phyloP scores from a whole-genome alignment of 2,329 filamentous ascomycete genomes.

The Chrysoporthe puriensis region DNA sequence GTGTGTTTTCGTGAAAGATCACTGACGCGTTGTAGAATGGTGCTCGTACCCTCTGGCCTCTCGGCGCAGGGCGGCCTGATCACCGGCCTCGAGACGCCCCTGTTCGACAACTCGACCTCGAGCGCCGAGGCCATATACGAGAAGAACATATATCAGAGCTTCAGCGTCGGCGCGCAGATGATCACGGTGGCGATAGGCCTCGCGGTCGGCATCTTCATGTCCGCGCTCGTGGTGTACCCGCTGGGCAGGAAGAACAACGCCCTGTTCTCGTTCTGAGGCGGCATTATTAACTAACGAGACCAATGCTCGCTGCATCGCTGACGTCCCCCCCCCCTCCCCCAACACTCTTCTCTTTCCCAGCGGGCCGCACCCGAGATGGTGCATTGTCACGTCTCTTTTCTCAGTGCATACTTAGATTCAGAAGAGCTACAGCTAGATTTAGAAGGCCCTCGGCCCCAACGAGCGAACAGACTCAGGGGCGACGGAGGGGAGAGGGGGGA shows the following conservation, averaged over 20 bases:
- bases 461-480: too few relatives aligned
- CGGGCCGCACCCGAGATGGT: too few relatives aligned
- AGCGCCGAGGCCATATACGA: slow-evolving; percentile 10
- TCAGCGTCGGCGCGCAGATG: slow-evolving; percentile 24
- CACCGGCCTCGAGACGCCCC: slow-evolving; percentile 19
- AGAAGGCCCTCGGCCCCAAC: too few relatives aligned
- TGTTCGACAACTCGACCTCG: slow-evolving; percentile 21
- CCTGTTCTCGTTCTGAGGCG: slow-evolving; percentile 12
- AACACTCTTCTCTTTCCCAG: too few relatives aligned
- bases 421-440: too few relatives aligned
- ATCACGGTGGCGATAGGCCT: slow-evolving; percentile 21
- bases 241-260: slow-evolving; percentile 15
- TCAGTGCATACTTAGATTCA: too few relatives aligned
- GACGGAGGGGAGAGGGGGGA: too few relatives aligned
- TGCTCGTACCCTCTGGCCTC: slow-evolving; percentile 26
- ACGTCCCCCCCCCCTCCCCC: too few relatives aligned
- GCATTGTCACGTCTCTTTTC: too few relatives aligned
- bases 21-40: slow-evolving; percentile 8
- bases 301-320: too few relatives aligned
- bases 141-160: slow-evolving; percentile 23
- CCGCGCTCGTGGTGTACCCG: slow-evolving; percentile 16
- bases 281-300: not conserved
- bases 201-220: slow-evolving; percentile 17
- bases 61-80: slow-evolving; percentile 26
- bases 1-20: not conserved